phyloP scores from a whole-genome alignment of 768 basidiomycete genomes.

The Phylloporus sp. region DNA sequence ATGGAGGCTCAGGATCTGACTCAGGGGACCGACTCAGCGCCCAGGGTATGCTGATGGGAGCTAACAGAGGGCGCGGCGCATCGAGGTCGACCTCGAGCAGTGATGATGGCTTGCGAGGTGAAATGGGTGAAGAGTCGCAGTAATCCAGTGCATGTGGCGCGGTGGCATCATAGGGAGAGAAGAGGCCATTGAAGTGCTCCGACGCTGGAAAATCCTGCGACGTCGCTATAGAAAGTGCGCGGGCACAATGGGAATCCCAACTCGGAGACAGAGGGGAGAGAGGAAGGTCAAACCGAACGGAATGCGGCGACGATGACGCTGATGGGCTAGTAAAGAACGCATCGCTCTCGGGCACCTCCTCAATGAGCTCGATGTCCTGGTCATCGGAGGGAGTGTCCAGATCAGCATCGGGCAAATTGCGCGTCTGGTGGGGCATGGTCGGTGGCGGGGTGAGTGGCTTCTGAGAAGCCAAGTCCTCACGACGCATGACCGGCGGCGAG shows the following conservation, averaged over 20 bases:
- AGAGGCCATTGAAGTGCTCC: slow-evolving; percentile 17
- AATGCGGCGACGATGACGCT: slow-evolving; percentile 13
- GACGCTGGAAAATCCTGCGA: slow-evolving; percentile 16
- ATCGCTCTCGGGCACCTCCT: slow-evolving; percentile 19
- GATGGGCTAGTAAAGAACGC: slow-evolving; percentile 13
- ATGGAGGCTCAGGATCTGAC: slow-evolving; percentile 15
- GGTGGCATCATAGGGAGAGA: slow-evolving; percentile 11
- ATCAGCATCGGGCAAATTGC: slow-evolving; percentile 36
- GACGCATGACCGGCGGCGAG: slow-evolving; percentile 33
- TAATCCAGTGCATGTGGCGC: slow-evolving; percentile 14
- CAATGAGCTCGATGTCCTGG: slow-evolving; percentile 12
- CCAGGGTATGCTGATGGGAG: slow-evolving; percentile 25
- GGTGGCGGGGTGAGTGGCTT: slow-evolving; percentile 42
- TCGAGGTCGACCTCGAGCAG: slow-evolving; percentile 27
- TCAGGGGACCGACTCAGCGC: slow-evolving; percentile 9
- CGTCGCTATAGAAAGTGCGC: slow-evolving; percentile 10
- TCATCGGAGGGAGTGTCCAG: slow-evolving; percentile 14
- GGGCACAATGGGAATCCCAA: slow-evolving; percentile 22
- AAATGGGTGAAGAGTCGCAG: slow-evolving; percentile 10
- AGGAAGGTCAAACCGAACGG: slow-evolving; percentile 13
- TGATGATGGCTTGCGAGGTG: slow-evolving; percentile 17
- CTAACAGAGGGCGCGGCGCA: slow-evolving; percentile 11
- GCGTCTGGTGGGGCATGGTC: slow-evolving; percentile 36
- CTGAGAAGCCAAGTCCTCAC: slow-evolving; percentile 26
- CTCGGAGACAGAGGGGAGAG: slow-evolving; percentile 37